Evolutionary conservation across 148 eudicot species (phyloP).

Genomic region (Mesembryanthemum crystallinum): DNA sequence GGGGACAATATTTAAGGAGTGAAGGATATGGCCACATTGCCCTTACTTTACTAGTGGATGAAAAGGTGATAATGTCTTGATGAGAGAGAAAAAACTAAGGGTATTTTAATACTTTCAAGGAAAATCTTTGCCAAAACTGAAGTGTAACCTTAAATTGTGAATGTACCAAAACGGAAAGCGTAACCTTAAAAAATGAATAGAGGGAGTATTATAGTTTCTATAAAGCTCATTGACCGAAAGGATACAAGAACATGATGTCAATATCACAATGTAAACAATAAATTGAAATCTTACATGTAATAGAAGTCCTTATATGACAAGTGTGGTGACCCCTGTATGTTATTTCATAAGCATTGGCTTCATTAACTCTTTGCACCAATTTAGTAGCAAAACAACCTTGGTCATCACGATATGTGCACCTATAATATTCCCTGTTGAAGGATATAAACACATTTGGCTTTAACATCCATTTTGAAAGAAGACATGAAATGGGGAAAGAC

Average conservation of each 20-base stretch:
- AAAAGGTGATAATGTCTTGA: too few relatives aligned
- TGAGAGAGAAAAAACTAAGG: too few relatives aligned
- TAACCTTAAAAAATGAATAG: too few relatives aligned
- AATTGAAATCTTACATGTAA: not conserved
- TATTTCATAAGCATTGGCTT: not conserved
- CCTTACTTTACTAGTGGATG: too few relatives aligned
- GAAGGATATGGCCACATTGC: too few relatives aligned
- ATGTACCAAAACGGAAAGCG: too few relatives aligned
- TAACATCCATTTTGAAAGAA: not conserved
- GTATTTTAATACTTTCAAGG: too few relatives aligned
- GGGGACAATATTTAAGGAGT: too few relatives aligned
- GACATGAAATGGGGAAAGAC: not conserved
- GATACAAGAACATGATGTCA: not conserved
- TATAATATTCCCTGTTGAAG: constrained; percentile 9
- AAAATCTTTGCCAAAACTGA: too few relatives aligned
- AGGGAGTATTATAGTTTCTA: too few relatives aligned
- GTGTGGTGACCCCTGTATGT: not conserved
- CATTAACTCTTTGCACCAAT: constrained; percentile 5
- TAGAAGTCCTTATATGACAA: not conserved
- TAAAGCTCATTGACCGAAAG: not conserved
- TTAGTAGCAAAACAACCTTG: constrained; percentile 6
- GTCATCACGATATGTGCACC: not conserved
- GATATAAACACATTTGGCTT: not conserved
- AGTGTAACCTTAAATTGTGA: too few relatives aligned
- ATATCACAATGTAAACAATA: not conserved